A percentile compares a stretch with the other conserved stretches of the same genome.
Conservation (phyloP, 2,329 filamentous ascomycete species). For the Alternaria sp. region DNA sequence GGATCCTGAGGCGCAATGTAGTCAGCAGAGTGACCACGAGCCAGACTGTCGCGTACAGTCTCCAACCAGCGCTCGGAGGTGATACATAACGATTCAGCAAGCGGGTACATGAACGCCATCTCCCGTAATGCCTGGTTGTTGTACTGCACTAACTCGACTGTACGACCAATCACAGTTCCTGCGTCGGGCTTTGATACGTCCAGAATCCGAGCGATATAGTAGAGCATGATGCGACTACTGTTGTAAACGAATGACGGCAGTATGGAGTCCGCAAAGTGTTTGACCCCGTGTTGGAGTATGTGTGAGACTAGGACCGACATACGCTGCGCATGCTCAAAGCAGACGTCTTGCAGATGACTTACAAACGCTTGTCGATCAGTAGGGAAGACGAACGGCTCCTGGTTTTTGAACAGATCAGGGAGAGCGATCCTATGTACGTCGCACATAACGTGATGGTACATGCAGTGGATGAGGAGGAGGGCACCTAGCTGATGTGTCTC, state of each 20-base stretch:
- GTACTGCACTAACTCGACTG: slow-evolving; percentile 39
- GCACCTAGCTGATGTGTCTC: slow-evolving; percentile 42
- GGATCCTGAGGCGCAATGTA: slow-evolving; percentile 41
- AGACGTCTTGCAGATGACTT: slow-evolving; percentile 33
- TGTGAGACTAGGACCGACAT: slow-evolving; percentile 38
- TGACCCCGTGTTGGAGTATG: slow-evolving; percentile 39
- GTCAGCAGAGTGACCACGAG: slow-evolving; percentile 32
- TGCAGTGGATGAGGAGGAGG: slow-evolving; percentile 43
- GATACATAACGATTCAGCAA: slow-evolving; percentile 39
- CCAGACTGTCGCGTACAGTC: slow-evolving; percentile 38
- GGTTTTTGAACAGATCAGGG: slow-evolving; percentile 40
- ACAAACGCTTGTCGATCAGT: slow-evolving; percentile 33
- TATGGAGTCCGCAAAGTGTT: slow-evolving; percentile 44
- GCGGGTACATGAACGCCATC: slow-evolving; percentile 41
- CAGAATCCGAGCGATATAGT: slow-evolving; percentile 40
- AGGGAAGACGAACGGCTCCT: slow-evolving; percentile 39
- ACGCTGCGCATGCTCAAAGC: slow-evolving; percentile 42
- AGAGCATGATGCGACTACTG: slow-evolving; percentile 44
- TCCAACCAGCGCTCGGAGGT: slow-evolving; percentile 42
- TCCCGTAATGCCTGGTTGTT: slow-evolving; percentile 40
- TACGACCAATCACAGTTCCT: slow-evolving; percentile 31
- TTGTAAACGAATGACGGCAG: slow-evolving; percentile 43
- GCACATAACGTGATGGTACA: slow-evolving; percentile 44
- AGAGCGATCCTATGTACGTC: slow-evolving; percentile 42
- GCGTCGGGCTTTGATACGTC: slow-evolving; percentile 36